Evolutionary conservation across 2,329 filamentous ascomycete genomes (phyloP).

Genomic region (Cryphonectria radicalis): DNA sequence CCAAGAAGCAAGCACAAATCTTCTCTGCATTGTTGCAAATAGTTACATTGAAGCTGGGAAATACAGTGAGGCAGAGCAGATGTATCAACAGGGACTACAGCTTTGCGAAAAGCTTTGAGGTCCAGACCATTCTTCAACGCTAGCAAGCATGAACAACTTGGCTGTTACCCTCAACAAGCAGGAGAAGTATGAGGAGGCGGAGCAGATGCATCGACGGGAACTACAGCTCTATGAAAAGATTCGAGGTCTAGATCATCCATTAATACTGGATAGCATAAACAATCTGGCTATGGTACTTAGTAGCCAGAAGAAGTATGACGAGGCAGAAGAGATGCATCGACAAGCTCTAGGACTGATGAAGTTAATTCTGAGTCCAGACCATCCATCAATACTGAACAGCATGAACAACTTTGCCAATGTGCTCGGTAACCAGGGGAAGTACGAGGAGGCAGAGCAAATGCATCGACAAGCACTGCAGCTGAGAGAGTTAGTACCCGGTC

Average conservation of each 20-base stretch:
- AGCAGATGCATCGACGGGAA: too few species aligned
- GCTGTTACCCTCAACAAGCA: too few species aligned
- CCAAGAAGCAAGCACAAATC: background rate
- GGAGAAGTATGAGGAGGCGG: too few species aligned
- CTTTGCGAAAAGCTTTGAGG: too few species aligned
- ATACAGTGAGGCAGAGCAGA: conserved; percentile 5
- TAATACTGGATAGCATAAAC: too few species aligned
- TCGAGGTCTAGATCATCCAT: too few species aligned
- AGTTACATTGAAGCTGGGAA: conserved; percentile 15
- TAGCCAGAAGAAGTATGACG: background rate
- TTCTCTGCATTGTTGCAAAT: background rate
- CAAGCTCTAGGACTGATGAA: background rate
- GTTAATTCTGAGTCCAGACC: background rate
- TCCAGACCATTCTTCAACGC: too few species aligned
- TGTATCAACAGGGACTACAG: background rate
- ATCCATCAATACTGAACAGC: background rate
- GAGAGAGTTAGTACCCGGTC: background rate
- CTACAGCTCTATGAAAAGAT: too few species aligned
- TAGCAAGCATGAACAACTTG: too few species aligned
- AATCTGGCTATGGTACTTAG: too few species aligned
- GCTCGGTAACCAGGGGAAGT: conserved; percentile 5
- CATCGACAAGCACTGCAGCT: background rate
- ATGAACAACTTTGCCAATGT: background rate
- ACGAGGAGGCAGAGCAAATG: background rate
- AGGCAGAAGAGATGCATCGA: background rate